Conservation (phyloP, 345 rosid genomes). For the Ceriops zippeliana region DNA sequence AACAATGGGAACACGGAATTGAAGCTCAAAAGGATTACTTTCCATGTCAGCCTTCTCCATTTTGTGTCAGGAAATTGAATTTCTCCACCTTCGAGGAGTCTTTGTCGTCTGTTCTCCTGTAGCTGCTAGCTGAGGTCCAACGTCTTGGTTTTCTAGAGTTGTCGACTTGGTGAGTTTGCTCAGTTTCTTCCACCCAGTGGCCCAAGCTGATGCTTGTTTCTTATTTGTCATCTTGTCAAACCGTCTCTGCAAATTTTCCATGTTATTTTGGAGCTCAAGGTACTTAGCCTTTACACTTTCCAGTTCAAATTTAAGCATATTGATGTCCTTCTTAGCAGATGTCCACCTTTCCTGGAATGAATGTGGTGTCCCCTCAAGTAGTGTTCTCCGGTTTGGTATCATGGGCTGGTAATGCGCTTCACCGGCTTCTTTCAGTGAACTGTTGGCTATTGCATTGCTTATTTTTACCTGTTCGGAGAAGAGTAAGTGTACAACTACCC, state of each 20-base stretch:
- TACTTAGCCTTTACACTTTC: conserved; percentile 79
- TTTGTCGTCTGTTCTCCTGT: conserved; percentile 56
- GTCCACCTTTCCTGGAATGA: conserved; percentile 99
- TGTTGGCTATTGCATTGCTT: conserved; percentile 74
- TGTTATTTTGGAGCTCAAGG: conserved; percentile 76
- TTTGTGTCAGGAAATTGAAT: conserved; percentile 61
- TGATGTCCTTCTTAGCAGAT: conserved; percentile 85
- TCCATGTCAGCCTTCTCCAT: conserved; percentile 1
- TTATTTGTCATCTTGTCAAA: conserved; percentile 72
- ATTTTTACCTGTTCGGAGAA: conserved; percentile 95
- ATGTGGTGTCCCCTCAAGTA: conserved; percentile 85
- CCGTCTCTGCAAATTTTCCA: conserved; percentile 85
- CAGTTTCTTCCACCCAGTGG: conserved; percentile 87
- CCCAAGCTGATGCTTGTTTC: conserved; percentile 73
- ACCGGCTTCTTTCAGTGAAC: conserved; percentile 56
- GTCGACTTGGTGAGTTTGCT: conserved; percentile 74
- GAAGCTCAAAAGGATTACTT: background rate
- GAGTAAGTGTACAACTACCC: conserved; percentile 91
- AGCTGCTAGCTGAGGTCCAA: conserved; percentile 43
- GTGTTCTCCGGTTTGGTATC: conserved; percentile 70
- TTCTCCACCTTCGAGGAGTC: conserved; percentile 92
- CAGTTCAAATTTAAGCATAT: conserved; percentile 85
- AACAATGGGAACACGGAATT: conserved; percentile 6
- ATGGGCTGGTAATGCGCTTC: conserved; percentile 67
- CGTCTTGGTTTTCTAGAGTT: conserved; percentile 50